These are phyloP conservation scores for Trapa incisa DNA, from an alignment of 345 rosid genomes.

Conservation along the genomic window DNA sequence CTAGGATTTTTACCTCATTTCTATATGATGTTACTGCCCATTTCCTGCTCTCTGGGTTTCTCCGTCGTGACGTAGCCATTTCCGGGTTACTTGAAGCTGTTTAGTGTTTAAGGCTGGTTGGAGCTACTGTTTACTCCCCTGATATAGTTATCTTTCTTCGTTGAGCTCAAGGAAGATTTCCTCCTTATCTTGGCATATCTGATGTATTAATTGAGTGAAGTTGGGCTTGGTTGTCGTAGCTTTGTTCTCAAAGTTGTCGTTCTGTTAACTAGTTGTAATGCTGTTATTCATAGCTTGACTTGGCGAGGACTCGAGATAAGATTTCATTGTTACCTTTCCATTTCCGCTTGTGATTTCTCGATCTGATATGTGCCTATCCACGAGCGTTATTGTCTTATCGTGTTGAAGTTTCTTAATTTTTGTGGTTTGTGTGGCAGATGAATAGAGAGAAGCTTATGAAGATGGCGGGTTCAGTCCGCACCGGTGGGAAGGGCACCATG, in stretches of 20 bases:
- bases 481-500: conserved; percentile 92
- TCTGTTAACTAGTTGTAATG: not conserved
- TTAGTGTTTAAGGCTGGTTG: conserved; percentile 3
- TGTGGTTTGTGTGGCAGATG: conserved; percentile 37
- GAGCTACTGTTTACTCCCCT: not conserved
- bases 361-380: not conserved
- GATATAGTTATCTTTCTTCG: not conserved
- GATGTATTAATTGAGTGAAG: not conserved
- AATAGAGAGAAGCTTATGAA: conserved; percentile 73
- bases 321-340: no score
- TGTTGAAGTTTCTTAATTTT: not conserved
- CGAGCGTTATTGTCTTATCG: no score
- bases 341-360: no score
- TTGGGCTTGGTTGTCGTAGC: not conserved
- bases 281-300: not conserved
- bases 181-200: not conserved
- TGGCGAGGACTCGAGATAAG: not conserved
- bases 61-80: not conserved
- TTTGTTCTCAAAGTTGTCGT: not conserved
- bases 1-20: not conserved
- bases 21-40: not conserved
- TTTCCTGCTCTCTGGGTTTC: not conserved
- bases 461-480: conserved; percentile 95
- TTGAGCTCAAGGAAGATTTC: not conserved
- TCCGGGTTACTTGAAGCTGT: not conserved